phyloP scores from a whole-genome alignment of 495 filamentous ascomycete species.

The Chaetomium cochliodes region DNA sequence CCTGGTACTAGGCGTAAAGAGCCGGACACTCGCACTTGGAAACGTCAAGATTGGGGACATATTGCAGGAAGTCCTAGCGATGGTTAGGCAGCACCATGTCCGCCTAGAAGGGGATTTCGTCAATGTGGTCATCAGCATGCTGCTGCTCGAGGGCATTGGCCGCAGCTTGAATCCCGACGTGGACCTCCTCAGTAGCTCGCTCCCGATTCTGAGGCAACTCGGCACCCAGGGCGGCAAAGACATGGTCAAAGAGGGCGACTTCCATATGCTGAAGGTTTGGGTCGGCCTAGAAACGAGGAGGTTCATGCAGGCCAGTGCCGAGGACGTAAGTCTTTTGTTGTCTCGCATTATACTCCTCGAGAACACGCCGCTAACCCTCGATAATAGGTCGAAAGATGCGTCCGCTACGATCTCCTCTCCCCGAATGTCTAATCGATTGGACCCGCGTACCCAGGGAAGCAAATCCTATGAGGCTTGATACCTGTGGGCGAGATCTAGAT shows the following conservation, averaged over 20 bases:
- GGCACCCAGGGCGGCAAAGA: slow-evolving; percentile 73
- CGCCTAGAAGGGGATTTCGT: slow-evolving; percentile 97
- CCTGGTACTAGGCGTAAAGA: slow-evolving; percentile 85
- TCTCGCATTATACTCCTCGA: background rate
- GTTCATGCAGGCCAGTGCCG: slow-evolving; percentile 82
- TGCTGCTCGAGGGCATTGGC: slow-evolving; percentile 93
- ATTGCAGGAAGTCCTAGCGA: slow-evolving; percentile 79
- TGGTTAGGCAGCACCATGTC: slow-evolving; percentile 94
- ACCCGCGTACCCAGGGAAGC: background rate
- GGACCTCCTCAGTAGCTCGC: slow-evolving; percentile 80
- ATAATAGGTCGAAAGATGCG: slow-evolving; percentile 65
- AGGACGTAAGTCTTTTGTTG: slow-evolving; percentile 61
- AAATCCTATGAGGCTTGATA: background rate
- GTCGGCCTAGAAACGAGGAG: slow-evolving; percentile 83
- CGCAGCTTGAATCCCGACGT: slow-evolving; percentile 79
- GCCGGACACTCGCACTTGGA: slow-evolving; percentile 83
- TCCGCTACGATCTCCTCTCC: slow-evolving; percentile 78
- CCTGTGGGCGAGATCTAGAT: background rate
- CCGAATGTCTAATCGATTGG: slow-evolving; percentile 65
- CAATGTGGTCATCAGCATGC: slow-evolving; percentile 93
- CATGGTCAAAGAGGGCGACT: slow-evolving; percentile 69
- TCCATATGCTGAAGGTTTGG: slow-evolving; percentile 94
- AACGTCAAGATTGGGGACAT: slow-evolving; percentile 97
- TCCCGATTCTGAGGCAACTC: slow-evolving; percentile 87
- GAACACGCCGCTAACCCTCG: slow-evolving; percentile 25